phyloP scores from a whole-genome alignment of 352 stramenopile genomes.

The Pythium sukuiense region DNA sequence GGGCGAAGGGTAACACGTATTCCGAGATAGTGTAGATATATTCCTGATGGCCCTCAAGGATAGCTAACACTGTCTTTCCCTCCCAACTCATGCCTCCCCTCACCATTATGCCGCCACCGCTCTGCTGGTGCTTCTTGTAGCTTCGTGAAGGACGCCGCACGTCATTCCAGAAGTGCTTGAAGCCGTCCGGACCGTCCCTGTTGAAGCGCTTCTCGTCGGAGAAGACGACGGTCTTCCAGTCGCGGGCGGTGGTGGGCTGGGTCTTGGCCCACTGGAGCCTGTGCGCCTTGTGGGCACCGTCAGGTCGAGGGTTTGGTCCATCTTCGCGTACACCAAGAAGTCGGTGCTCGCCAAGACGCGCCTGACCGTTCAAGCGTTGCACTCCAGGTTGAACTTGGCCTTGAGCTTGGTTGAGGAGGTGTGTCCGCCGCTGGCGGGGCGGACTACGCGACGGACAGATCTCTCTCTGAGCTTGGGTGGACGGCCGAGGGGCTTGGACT shows the following conservation, averaged over 20 bases:
- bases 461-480: neutral
- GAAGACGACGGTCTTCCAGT: slow-evolving; percentile 30
- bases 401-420: neutral
- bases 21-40: slow-evolving; percentile 17
- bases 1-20: slow-evolving; percentile 19
- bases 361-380: neutral
- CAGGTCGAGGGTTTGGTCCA: neutral
- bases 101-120: neutral
- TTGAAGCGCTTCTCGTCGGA: slow-evolving; percentile 39
- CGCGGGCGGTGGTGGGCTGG: neutral
- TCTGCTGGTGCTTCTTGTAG: neutral
- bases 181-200: slow-evolving; percentile 33
- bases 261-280: neutral
- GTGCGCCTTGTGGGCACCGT: slow-evolving; percentile 8
- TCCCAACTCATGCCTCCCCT: slow-evolving; percentile 2
- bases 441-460: neutral
- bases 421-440: neutral
- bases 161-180: slow-evolving; percentile 39
- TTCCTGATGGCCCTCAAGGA: slow-evolving; percentile 15
- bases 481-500: neutral
- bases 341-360: neutral
- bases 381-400: neutral
- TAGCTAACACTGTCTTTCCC: slow-evolving; percentile 8
- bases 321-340: neutral
- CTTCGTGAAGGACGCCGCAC: slow-evolving; percentile 2